phyloP scores from a whole-genome alignment of 371 early-diverging fungal species.

The Zychaea mexicana region DNA sequence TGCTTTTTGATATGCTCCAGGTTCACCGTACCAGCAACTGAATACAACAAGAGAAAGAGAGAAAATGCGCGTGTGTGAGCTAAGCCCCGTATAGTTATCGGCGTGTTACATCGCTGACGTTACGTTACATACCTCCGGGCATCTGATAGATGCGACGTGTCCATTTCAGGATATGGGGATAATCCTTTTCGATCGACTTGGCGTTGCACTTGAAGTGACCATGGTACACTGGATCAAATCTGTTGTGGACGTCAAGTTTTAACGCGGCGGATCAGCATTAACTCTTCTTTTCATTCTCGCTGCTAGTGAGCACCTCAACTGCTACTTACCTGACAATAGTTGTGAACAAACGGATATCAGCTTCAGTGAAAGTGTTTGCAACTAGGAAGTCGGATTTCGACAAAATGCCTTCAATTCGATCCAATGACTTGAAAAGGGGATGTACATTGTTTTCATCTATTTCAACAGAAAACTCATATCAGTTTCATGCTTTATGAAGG shows the following conservation, averaged over 20 bases:
- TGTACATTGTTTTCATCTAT: slow-evolving; percentile 71
- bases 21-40: slow-evolving; percentile 77
- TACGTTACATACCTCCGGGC: slow-evolving; percentile 52
- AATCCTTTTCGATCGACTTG: slow-evolving; percentile 81
- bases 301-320: not conserved
- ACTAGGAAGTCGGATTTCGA: slow-evolving; percentile 74
- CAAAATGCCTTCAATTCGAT: slow-evolving; percentile 83
- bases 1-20: slow-evolving; percentile 95
- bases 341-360: slow-evolving; percentile 90
- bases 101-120: not conserved
- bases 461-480: not conserved
- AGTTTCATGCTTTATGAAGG: not conserved
- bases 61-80: not conserved
- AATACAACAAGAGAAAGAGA: not conserved
- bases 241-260: slow-evolving; percentile 1
- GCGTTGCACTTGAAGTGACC: slow-evolving; percentile 93
- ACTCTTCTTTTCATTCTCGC: not conserved
- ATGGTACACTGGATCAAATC: slow-evolving; percentile 87
- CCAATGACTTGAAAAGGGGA: slow-evolving; percentile 79
- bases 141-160: slow-evolving; percentile 80
- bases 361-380: slow-evolving; percentile 83
- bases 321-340: slow-evolving; percentile 79
- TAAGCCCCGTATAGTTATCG: not conserved
- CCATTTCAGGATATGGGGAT: slow-evolving; percentile 89
- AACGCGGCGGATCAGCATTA: not conserved